phyloP scores from a whole-genome alignment of 2,329 filamentous ascomycete genomes.

The Xylariaceae sp. region DNA sequence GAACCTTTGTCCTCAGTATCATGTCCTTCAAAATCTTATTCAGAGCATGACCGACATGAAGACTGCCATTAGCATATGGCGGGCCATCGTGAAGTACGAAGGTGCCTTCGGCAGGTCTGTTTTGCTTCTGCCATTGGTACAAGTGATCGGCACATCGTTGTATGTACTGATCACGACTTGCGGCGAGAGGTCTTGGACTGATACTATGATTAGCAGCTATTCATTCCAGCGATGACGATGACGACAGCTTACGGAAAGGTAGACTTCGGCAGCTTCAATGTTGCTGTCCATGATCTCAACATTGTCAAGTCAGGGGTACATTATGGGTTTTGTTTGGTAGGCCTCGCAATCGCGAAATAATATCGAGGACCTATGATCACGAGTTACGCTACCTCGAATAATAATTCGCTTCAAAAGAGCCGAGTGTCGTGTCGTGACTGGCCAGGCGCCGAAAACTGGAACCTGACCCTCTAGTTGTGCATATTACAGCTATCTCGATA shows the following conservation, averaged over 20 bases:
- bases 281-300: conserved; percentile 65
- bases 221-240: neutral
- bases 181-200: conserved; percentile 48
- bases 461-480: too few relatives aligned
- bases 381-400: neutral
- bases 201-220: conserved; percentile 18
- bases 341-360: neutral
- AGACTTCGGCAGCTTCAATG: conserved; percentile 68
- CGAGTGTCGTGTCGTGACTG: too few relatives aligned
- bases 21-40: conserved; percentile 98
- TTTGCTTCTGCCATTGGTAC: conserved; percentile 75
- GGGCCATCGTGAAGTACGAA: conserved; percentile 94
- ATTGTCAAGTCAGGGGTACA: conserved; percentile 30
- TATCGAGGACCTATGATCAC: neutral
- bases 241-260: conserved; percentile 56
- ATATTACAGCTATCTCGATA: too few relatives aligned
- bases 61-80: conserved; percentile 87
- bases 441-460: too few relatives aligned
- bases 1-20: conserved; percentile 73
- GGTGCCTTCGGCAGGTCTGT: conserved; percentile 47
- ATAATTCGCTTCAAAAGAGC: too few relatives aligned
- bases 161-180: conserved; percentile 54
- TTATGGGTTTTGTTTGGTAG: conserved; percentile 11
- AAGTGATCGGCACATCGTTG: conserved; percentile 77
- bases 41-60: conserved; percentile 90